Evolutionary conservation across 73 alveolate species (phyloP), one percentile per base, ranked within the genome.

Genomic region (Symbiodinium natans): DNA sequence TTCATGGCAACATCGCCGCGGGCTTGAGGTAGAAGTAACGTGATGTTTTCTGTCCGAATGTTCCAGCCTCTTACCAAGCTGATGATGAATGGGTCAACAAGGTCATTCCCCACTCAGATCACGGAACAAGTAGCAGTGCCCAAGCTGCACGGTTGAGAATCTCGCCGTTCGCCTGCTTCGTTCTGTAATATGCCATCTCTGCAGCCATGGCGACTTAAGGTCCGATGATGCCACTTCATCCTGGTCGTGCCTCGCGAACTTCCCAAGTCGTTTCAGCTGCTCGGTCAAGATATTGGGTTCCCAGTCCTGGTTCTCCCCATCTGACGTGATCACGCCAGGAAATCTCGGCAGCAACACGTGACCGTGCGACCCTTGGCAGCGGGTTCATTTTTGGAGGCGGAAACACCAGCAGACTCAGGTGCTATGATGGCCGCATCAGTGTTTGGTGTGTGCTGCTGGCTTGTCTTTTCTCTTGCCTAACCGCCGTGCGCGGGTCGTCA

Each of bases 191-290:
- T n/a, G n/a, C n/a, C n/a, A n/a, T n/a, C n/a, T n/a, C n/a, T n/a
- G n/a, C n/a, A n/a, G n/a, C n/a, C n/a, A 15, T 52, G 33, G 27
- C 1, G 27, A 29, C 0, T 36, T n/a, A 2, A 63, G 80, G 80
- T 63, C 80, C 80, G 36, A 63, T 63, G 80, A 63, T 63, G 80
- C 40, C 80, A 63, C 80, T 63, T 63, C 80, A 63, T 21, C 41
- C 77, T 63, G 89, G 88, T 29, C 97, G 97, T 38, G 97, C 97
- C 40, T 90, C 97, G 40, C 97, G 97, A 27, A 90, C 97, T 36
- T 90, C 97, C 41, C 89, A 84, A 33, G 97, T 90, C 31, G 80
- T 90, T 29, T 90, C 97, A 38, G 95, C 2, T 40, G 43, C 84
- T 86, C 29, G 59, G 82, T 42, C 43, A 17, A 19, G 8, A 38